These are phyloP conservation scores for Dipteronia dyeriana DNA, from an alignment of 345 rosid species.

Conservation along the genomic window DNA sequence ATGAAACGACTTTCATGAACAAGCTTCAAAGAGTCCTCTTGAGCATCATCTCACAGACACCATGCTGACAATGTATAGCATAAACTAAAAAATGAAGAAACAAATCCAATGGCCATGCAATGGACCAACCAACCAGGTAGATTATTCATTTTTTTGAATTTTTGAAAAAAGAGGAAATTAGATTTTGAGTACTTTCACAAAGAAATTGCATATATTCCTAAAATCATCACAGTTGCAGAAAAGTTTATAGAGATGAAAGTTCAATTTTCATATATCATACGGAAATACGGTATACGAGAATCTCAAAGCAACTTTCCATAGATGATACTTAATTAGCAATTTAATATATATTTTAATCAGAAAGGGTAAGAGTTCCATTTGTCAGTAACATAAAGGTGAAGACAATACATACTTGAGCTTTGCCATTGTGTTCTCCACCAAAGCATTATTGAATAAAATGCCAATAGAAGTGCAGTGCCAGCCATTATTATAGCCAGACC, in stretches of 20 bases:
- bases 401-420: slow-evolving; percentile 77
- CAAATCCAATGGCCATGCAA: background rate
- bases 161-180: background rate
- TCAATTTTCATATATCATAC: background rate
- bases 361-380: slow-evolving; percentile 4
- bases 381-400: slow-evolving; percentile 6
- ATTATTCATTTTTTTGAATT: background rate
- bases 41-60: background rate
- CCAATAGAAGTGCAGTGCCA: slow-evolving; percentile 90
- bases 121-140: too few relatives aligned
- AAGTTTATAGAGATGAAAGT: background rate
- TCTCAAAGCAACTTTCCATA: background rate
- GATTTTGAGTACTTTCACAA: background rate
- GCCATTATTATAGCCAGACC: slow-evolving; percentile 98
- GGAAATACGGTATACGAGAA: background rate
- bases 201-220: background rate
- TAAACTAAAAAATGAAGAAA: background rate
- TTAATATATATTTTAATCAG: background rate
- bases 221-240: background rate
- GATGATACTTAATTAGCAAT: background rate
- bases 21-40: background rate
- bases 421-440: slow-evolving; percentile 99
- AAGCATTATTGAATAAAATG: slow-evolving; percentile 97
- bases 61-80: background rate
- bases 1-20: background rate